These are phyloP conservation scores for Angophora floribunda DNA, from an alignment of 345 rosid genomes.

Conservation along the genomic window DNA sequence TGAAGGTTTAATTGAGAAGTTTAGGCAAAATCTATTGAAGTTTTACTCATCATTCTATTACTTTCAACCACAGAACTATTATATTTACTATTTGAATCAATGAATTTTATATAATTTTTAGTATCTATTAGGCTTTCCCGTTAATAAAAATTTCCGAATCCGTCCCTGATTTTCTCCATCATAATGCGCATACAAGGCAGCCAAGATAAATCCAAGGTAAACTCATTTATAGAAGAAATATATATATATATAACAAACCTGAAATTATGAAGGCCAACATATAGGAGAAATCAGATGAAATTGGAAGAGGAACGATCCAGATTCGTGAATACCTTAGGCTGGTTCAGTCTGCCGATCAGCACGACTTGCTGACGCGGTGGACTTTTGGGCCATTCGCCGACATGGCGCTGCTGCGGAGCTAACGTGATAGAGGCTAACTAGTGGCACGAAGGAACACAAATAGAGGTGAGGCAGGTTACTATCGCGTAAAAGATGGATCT, in stretches of 20 bases:
- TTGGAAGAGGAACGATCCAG: not conserved
- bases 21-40: not conserved
- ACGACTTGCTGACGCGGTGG: not conserved
- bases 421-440: not conserved
- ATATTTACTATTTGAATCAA: not conserved
- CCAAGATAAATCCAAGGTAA: no score
- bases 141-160: no score
- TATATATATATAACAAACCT: not conserved
- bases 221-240: no score
- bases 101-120: no score
- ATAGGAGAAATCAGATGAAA: not conserved
- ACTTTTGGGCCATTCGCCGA: not conserved
- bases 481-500: no score
- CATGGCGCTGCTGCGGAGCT: not conserved
- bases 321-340: not conserved
- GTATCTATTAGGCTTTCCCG: no score
- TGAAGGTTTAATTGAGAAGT: not conserved
- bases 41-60: no score
- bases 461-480: no score
- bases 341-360: no score
- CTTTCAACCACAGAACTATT: not conserved
- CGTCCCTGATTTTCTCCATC: no score
- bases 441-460: not conserved
- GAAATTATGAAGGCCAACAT: no score
- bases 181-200: no score